Base-by-base conservation (phyloP, 768 basidiomycete genomes). In the Russula brevipes region DNA sequence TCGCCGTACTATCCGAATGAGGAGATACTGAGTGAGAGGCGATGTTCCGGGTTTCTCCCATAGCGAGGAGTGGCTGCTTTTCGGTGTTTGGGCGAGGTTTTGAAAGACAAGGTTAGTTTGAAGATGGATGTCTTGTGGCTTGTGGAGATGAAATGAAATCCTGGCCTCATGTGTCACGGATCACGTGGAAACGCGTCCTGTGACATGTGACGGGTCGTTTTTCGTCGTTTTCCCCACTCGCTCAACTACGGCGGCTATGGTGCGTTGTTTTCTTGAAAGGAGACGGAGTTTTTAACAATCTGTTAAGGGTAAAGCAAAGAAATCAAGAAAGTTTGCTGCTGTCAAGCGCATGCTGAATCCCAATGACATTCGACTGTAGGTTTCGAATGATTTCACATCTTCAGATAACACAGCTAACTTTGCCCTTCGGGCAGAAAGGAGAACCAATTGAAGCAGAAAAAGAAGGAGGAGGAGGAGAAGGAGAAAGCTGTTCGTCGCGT, bases 261-360 rank as follows among this genome's bases (percentile, higher is more conserved):
- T 63, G 44, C 30, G 61, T 63, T 24, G 36, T 41, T 38, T 53
- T 35, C 24, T 54, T 46, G 9, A 54, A 8, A 42, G 10, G 12
- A 30, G 8, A 19, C 30, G 8, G 9, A 5, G 30, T 30, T 41
- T 31, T 11, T 30, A 6, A 39, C 31, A 1, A 41, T 8, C 11
- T 19, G 38, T 49, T 5, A 66, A 97, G 94, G 91, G 85, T 12
- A 94, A 85, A 76, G 91, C 91, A 35, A 93, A 92, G 75, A 96
- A 94, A 74, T 95, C 94, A 1, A 82, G 94, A 75, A 96, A 96
- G 73, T 98, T 98, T 73, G 96, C 94, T 2, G 78, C 86, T 10
- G 93, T 96, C 51, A 98, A 98, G 76, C 89, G 95, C 17, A 80
- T 98, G 80, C 76, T 98, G 63, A 94, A 94, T 72, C 96, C 96